Evolutionary conservation across 2,329 filamentous ascomycete genomes (phyloP), one percentile per base, ranked within the genome.

Genomic region (Penicillium sp.): DNA sequence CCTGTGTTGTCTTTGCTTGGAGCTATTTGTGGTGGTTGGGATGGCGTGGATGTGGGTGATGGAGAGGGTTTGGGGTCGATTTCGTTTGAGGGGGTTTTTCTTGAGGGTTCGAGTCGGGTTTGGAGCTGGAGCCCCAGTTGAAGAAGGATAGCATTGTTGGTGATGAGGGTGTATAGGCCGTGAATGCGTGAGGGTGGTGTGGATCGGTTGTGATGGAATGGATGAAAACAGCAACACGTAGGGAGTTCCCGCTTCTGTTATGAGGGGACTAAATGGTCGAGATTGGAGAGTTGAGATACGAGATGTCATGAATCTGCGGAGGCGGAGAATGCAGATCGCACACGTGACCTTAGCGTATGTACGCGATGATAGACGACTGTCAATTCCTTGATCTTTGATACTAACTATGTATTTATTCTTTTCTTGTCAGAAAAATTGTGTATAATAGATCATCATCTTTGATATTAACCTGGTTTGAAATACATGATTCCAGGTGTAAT

Each of bases 121-220:
- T 51, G 43, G 54, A 51, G 43, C 52, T 52, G 41, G 52, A 47
- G 44, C 53, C 58, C 58, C 58, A 60, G 43, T 55, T 51, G 31
- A 59, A 55, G 49, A 58, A 52, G 41, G 59, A 61, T 6, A 64
- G 41, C 60, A 64, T 64, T 32, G 39, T 45, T 27, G 13, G 32
- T 24, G 41, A n/a, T 46, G 42, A 16, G 26, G 16, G 22, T 39
- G 18, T 41, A 8, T 6, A 16, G 24, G 14, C 16, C 9, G 16
- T 3, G 6, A 11, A 18, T 18, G 16, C 14, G 31, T 11, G 2
- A 4, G n/a, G 27, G 14, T 22, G 11, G 39, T 9, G 37, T 1
- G 3, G 23, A 14, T 18, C 8, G 24, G 37, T 10, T 32, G 18
- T 5, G 3, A 27, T 7, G 20, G 16, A 14, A 13, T 7, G 14